Evolutionary conservation across 768 basidiomycete genomes (phyloP).

Genomic region (Trametes elegans): DNA sequence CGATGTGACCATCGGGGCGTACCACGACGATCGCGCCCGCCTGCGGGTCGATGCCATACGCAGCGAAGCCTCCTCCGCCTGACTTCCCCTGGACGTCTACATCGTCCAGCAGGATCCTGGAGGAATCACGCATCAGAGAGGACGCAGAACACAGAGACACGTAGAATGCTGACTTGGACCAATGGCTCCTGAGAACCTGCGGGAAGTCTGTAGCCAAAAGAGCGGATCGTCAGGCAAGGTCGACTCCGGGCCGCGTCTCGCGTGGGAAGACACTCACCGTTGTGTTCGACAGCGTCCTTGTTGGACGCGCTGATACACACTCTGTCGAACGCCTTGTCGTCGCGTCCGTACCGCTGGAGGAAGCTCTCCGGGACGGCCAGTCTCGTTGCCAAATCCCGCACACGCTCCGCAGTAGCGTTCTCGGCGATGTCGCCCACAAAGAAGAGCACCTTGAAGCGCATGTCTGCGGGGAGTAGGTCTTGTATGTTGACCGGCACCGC

Average conservation of each 20-base stretch:
- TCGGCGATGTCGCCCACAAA: slow-evolving; percentile 41
- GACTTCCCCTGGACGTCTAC: slow-evolving; percentile 39
- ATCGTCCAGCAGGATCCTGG: slow-evolving; percentile 63
- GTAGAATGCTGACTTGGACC: slow-evolving; percentile 47
- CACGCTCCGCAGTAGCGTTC: slow-evolving; percentile 7
- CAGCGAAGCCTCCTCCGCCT: slow-evolving; percentile 54
- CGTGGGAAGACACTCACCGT: slow-evolving; percentile 19
- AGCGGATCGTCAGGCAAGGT: not conserved
- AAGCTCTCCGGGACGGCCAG: slow-evolving; percentile 19
- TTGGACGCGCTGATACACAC: slow-evolving; percentile 10
- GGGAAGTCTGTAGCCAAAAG: slow-evolving; percentile 38
- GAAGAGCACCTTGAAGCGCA: slow-evolving; percentile 47
- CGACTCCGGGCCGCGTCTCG: not conserved
- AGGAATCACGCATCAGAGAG: slow-evolving; percentile 60
- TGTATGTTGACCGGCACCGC: slow-evolving; percentile 46
- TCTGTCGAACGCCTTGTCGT: slow-evolving; percentile 23
- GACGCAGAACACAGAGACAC: slow-evolving; percentile 40
- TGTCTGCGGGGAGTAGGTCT: slow-evolving; percentile 46
- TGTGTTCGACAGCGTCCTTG: slow-evolving; percentile 8
- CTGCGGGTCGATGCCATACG: slow-evolving; percentile 46
- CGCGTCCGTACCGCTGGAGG: slow-evolving; percentile 21
- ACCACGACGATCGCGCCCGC: slow-evolving; percentile 51
- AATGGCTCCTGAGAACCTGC: slow-evolving; percentile 46
- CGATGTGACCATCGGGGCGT: slow-evolving; percentile 66
- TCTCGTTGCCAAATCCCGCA: not conserved